Base-by-base conservation (phyloP, 441 rosid species). In the Erysimum pusillum region DNA sequence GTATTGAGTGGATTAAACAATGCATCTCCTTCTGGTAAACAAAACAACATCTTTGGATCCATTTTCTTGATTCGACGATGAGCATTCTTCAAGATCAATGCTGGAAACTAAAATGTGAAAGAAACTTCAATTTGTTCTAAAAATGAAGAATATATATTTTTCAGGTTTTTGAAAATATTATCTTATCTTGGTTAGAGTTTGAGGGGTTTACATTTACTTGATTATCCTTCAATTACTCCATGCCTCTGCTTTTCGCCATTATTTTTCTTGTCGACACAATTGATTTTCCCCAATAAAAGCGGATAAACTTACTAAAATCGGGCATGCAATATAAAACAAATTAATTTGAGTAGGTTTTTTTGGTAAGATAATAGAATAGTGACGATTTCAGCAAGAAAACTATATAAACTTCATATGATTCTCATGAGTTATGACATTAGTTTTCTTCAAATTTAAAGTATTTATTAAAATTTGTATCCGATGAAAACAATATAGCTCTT, bases 1-100 rank as follows among this genome's bases (percentile, higher is more conserved):
- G 87, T 80, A 54, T 85, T 72, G 36, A 89, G 83, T 11, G 96
- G 96, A 73, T 91, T 91, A 69, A 89, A 79, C 63, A 77, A 64
- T 12, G 52, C 76, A 77, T 77, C 80, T 59, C 80, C 80, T 49
- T 64, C 68, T 48, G 76, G 80, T 69, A 79, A 63, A 39, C 77
- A 77, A 57, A 77, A 71, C 76, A 77, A 77, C 73, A 58, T 2
- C 45, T 58, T 77, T 71, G 73, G 76, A 77, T 77, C 80, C 80
- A 77, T 77, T 28, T 64, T 78, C 18, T 72, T 77, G 80, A 28
- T 49, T 71, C 56, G 77, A 72, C 57, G 46, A 13, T 58, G 73
- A 71, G 73, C 73, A 77, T 65, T 71, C 80, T 77, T 49, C 73
- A 76, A 46, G 38, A 52, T 51, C 17, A 10, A 31, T 34, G 18